Conservation (phyloP, 805 yeast genomes). For the Saccharomycopsis sp. region DNA sequence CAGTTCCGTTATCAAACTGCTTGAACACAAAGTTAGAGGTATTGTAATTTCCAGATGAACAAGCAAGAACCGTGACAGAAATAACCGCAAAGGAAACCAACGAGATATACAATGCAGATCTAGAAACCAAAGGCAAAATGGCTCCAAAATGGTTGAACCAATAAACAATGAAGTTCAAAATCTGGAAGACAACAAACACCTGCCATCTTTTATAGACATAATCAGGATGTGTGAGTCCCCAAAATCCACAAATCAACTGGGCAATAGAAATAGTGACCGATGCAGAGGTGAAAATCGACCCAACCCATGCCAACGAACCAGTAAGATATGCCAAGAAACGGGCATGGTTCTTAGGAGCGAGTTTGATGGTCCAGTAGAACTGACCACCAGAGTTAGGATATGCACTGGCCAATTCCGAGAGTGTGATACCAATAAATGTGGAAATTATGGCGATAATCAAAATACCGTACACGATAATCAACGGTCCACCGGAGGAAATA, state of each 20-base stretch:
- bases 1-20: constrained; percentile 48
- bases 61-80: constrained; percentile 46
- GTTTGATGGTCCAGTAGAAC: constrained; percentile 50
- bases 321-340: constrained; percentile 48
- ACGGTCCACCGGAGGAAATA: constrained; percentile 52
- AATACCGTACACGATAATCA: constrained; percentile 50
- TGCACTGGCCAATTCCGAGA: constrained; percentile 48
- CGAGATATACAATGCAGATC: constrained; percentile 45
- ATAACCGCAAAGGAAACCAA: constrained; percentile 46
- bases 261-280: constrained; percentile 52
- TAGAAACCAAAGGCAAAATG: constrained; percentile 45
- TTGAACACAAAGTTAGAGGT: constrained; percentile 47
- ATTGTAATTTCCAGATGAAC: constrained; percentile 47
- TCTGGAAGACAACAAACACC: constrained; percentile 44
- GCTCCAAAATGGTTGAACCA: constrained; percentile 46
- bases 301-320: constrained; percentile 59
- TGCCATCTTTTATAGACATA: constrained; percentile 46
- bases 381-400: constrained; percentile 56
- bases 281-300: constrained; percentile 55
- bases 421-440: constrained; percentile 40
- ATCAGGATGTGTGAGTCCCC: constrained; percentile 24
- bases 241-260: constrained; percentile 46
- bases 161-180: constrained; percentile 37
- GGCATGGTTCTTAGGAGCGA: constrained; percentile 40
- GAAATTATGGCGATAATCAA: constrained; percentile 44